A percentile compares a stretch with the other conserved stretches of the same genome.
phyloP scores from a whole-genome alignment of 305 asterid species.

The Andrographis paniculata region DNA sequence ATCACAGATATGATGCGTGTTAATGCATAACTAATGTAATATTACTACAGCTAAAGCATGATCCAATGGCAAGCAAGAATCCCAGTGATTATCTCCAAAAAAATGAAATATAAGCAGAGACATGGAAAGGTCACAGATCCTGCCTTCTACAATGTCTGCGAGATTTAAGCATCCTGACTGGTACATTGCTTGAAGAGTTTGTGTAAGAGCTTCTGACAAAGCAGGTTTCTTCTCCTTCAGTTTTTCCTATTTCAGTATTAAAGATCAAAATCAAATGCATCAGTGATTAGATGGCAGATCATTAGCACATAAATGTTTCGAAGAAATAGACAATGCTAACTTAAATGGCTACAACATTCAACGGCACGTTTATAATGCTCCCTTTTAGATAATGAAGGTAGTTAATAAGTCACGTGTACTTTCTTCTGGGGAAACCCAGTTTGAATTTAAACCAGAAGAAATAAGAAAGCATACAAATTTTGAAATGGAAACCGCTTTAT shows the following conservation, averaged over 20 bases:
- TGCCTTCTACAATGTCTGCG: slow-evolving; percentile 88
- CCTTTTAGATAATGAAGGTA: too few species aligned
- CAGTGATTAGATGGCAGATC: slow-evolving; percentile 4
- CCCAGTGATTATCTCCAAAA: too few species aligned
- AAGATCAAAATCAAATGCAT: slow-evolving; percentile 14
- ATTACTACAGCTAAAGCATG: slow-evolving; percentile 2
- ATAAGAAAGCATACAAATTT: too few species aligned
- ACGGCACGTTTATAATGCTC: too few species aligned
- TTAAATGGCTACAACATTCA: slow-evolving; percentile 9
- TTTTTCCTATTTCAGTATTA: slow-evolving; percentile 59
- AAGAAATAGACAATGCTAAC: too few species aligned
- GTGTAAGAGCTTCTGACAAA: slow-evolving; percentile 62
- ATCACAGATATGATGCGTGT: background rate
- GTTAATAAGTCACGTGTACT: too few species aligned
- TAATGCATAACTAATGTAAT: background rate
- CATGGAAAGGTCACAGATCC: slow-evolving; percentile 19
- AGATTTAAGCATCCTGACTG: slow-evolving; percentile 90
- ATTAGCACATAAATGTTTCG: too few species aligned
- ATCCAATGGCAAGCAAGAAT: slow-evolving; percentile 3
- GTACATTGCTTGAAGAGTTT: slow-evolving; percentile 95
- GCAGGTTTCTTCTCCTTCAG: slow-evolving; percentile 97
- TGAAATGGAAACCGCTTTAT: too few species aligned
- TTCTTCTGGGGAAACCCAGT: too few species aligned
- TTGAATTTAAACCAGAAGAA: too few species aligned
- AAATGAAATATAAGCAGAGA: slow-evolving; percentile 4